A percentile compares a stretch with the other conserved stretches of the same genome.
Evolutionary conservation across 305 asterid genomes (phyloP).

Genomic region (Ajuga reptans): DNA sequence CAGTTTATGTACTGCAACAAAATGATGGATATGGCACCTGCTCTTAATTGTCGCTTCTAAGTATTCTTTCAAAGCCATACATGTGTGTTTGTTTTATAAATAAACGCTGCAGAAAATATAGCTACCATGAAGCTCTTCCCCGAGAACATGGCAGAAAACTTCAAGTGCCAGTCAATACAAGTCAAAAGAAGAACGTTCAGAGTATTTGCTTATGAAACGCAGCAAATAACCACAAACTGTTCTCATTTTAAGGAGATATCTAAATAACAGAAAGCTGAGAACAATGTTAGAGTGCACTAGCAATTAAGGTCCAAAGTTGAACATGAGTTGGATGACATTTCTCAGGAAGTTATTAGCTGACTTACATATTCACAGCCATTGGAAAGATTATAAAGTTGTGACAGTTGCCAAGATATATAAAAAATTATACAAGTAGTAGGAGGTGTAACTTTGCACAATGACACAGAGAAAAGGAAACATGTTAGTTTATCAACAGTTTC

Average conservation of each 20-base stretch:
- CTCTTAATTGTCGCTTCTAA: neutral
- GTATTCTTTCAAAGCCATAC: neutral
- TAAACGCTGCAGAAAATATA: neutral
- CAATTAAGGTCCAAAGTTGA: neutral
- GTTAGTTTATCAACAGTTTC: constrained; percentile 1
- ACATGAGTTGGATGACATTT: neutral
- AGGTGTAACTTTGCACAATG: neutral
- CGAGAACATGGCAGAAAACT: neutral
- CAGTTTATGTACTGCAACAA: neutral
- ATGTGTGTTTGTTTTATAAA: neutral
- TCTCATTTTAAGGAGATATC: neutral
- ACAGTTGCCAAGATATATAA: neutral
- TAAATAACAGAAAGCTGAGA: neutral
- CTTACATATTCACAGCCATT: neutral
- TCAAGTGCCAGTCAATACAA: too few species aligned
- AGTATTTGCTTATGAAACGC: neutral
- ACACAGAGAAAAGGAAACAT: neutral
- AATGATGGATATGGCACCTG: neutral
- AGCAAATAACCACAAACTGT: neutral
- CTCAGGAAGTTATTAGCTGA: neutral
- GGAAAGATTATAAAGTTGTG: neutral
- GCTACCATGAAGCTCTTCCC: neutral
- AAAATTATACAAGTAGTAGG: neutral
- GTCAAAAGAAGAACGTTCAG: neutral
- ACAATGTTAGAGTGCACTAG: neutral